Percentiles rank a stretch among this genome's conserved stretches.
Conservation (phyloP, 805 yeast genomes). For the Zygosaccharomyces siamensis region DNA sequence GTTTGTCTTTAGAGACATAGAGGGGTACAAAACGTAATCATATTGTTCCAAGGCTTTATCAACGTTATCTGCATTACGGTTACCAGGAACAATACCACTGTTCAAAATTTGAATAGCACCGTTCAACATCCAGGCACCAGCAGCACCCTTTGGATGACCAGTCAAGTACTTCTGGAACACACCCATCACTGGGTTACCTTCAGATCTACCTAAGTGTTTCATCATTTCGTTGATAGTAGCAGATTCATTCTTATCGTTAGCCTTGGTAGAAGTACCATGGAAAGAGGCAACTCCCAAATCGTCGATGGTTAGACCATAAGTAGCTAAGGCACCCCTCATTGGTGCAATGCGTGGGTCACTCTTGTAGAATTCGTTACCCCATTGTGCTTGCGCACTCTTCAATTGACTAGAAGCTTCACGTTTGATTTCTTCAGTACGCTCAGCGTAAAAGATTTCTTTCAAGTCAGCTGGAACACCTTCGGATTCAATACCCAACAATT, state of each 20-base stretch:
- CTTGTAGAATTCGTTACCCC: slow-evolving; percentile 93
- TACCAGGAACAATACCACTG: slow-evolving; percentile 95
- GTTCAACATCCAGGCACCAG: slow-evolving; percentile 99
- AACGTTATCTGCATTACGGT: slow-evolving; percentile 96
- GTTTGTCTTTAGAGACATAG: slow-evolving; percentile 87
- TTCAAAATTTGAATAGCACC: slow-evolving; percentile 93
- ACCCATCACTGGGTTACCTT: slow-evolving; percentile 97
- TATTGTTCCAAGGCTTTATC: slow-evolving; percentile 77
- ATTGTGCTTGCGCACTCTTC: slow-evolving; percentile 82
- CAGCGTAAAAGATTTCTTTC: slow-evolving; percentile 59
- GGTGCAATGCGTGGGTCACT: slow-evolving; percentile 94
- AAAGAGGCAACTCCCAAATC: slow-evolving; percentile 95
- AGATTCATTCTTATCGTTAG: slow-evolving; percentile 97
- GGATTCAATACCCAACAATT: slow-evolving; percentile 66
- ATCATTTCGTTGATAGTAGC: slow-evolving; percentile 89
- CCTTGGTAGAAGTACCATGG: slow-evolving; percentile 99
- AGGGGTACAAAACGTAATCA: slow-evolving; percentile 89
- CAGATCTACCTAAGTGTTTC: slow-evolving; percentile 90
- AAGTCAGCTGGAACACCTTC: slow-evolving; percentile 45
- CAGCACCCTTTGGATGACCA: slow-evolving; percentile 99
- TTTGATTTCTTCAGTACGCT: slow-evolving; percentile 81
- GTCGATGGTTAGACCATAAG: slow-evolving; percentile 88
- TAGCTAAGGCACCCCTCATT: slow-evolving; percentile 92
- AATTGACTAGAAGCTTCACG: slow-evolving; percentile 82
- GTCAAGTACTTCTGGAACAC: slow-evolving; percentile 98